phyloP scores from a whole-genome alignment of 345 rosid genomes.

The Lepidium didymum region DNA sequence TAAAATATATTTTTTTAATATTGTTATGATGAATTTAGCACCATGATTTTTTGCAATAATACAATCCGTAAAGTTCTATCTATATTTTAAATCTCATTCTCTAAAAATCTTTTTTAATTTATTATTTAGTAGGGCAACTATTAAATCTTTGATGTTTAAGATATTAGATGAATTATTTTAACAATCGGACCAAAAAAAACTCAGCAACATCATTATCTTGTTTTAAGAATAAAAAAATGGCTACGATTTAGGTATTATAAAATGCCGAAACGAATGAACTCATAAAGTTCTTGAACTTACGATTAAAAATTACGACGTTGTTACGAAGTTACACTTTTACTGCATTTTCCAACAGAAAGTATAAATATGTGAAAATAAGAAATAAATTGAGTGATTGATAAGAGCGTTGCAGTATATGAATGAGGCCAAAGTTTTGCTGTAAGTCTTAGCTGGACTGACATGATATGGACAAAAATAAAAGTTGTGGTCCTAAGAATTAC shows the following conservation, averaged over 20 bases:
- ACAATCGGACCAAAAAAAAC: too few relatives aligned
- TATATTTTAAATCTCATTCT: too few relatives aligned
- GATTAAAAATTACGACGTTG: neutral
- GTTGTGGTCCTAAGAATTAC: constrained; percentile 16
- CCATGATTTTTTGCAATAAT: too few relatives aligned
- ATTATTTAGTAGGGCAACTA: too few relatives aligned
- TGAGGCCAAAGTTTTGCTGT: constrained; percentile 20
- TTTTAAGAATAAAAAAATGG: neutral
- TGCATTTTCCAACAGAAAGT: neutral
- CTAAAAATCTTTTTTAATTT: too few relatives aligned
- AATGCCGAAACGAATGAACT: neutral
- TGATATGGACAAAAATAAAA: neutral
- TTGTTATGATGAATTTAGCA: neutral
- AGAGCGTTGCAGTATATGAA: constrained; percentile 11
- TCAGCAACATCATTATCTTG: neutral
- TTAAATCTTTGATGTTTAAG: too few relatives aligned
- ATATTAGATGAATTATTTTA: too few relatives aligned
- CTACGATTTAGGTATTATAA: too few relatives aligned
- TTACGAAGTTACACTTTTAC: neutral
- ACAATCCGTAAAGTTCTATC: too few relatives aligned
- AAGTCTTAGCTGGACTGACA: constrained; percentile 26
- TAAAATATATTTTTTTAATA: too few relatives aligned
- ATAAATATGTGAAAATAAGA: neutral
- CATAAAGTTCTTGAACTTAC: neutral
- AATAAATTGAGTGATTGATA: constrained; percentile 13